These are phyloP conservation scores for Austroboletus niveus DNA, from an alignment of 1,284 basidiomycete species.

Conservation along the genomic window DNA sequence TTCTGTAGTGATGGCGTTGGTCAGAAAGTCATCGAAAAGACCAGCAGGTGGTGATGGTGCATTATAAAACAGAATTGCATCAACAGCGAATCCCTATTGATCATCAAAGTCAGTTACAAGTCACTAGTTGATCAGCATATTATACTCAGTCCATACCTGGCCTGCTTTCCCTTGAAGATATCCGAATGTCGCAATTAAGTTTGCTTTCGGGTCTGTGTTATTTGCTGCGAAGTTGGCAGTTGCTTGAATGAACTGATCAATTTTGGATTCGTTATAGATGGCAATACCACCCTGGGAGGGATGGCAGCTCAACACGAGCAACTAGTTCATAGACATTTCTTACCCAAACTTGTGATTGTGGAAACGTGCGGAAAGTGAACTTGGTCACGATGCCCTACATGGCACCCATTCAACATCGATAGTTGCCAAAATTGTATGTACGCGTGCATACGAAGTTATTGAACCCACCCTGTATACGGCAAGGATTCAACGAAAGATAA, in stretches of 20 bases:
- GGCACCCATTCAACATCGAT: neutral
- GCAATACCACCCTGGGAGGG: conserved; percentile 52
- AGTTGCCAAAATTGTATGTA: neutral
- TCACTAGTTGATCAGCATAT: neutral
- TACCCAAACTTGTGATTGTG: conserved; percentile 61
- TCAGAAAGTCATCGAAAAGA: conserved; percentile 43
- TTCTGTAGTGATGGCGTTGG: conserved; percentile 23
- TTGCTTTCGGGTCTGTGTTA: conserved; percentile 60
- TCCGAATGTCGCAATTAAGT: conserved; percentile 54
- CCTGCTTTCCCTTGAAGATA: conserved; percentile 36
- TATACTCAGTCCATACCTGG: conserved; percentile 15
- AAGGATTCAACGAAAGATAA: conserved; percentile 9
- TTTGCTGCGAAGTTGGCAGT: conserved; percentile 50
- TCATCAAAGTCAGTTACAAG: neutral
- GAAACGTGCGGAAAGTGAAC: conserved; percentile 52
- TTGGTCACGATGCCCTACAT: conserved; percentile 59
- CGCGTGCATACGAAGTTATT: conserved; percentile 55
- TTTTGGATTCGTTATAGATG: conserved; percentile 34
- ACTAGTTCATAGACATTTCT: neutral
- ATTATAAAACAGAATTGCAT: conserved; percentile 42
- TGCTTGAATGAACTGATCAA: conserved; percentile 36
- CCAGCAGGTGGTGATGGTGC: conserved; percentile 39
- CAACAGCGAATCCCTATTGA: conserved; percentile 2
- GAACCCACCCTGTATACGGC: conserved; percentile 46
- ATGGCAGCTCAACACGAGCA: conserved; percentile 1